Evolutionary conservation across 352 stramenopile species (phyloP), one percentile per base, ranked within the genome.

Genomic region (Globisporangium takayamanum): DNA sequence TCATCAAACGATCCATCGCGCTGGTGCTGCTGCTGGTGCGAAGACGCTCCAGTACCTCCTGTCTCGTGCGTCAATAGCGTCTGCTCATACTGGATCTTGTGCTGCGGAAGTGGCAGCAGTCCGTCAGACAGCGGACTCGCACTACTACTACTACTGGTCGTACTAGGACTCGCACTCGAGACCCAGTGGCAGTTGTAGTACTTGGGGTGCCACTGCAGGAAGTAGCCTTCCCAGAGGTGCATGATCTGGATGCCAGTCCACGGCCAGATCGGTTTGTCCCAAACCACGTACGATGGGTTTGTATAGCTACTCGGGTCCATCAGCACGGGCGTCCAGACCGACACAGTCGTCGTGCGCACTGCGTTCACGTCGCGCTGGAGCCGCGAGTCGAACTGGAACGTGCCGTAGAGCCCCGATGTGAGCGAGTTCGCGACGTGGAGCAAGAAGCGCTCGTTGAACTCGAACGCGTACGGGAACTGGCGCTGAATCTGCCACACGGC

Each of bases 371-470:
- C 76, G 26, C 84, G 79, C 53, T 94, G 77, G 45, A 88, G 69
- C 8, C 78, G 63, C 15, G 78, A 80, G 59, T 94, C 78, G 56
- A 91, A 92, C 50, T 92, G 61, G 55, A 95, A 95, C 25, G 85
- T 93, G 1, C 85, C 85, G 42, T 92, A 93, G 6, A 92, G 64
- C 2, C 85, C 80, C 2, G 85, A 95, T 5, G 78, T 92, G 47
- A 93, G 65, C 18, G 85, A 63, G 60, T 95, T 91, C 30, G 83
- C 81, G 16, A 95, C 57, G 50, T 93, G 82, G 28, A 96, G 57
- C 44, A 96, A 65, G 60, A 92, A 93, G 8, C 67, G 66, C 55
- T 94, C 84, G 66, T 92, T 89, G 58, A 96, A 96, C 63, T 96
- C 84, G 47, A 96, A 96, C 18, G 85, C 78, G 12, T 70, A 67